Conservation (phyloP, 129 eudicot species). For the Sambucus nigra region DNA sequence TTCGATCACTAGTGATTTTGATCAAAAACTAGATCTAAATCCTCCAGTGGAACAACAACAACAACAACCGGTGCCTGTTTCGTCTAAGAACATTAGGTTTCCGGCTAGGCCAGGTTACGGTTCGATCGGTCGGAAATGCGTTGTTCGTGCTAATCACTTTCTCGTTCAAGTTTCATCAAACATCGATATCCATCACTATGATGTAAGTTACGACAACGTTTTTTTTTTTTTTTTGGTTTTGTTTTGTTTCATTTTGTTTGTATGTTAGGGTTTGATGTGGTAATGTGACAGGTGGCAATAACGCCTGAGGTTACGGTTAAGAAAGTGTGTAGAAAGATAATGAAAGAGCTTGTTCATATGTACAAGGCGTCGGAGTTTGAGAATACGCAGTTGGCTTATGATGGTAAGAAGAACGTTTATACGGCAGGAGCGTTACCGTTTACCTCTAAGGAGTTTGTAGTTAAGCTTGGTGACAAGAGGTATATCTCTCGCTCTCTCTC, state of each 20-base stretch:
- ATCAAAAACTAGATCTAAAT: too few species aligned
- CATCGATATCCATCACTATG: constrained; percentile 55
- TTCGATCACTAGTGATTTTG: too few species aligned
- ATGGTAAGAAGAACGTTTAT: constrained; percentile 66
- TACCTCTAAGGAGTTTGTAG: constrained; percentile 49
- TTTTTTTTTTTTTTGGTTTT: background rate
- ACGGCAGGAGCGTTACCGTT: constrained; percentile 67
- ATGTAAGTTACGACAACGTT: constrained; percentile 28
- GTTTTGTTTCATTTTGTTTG: background rate
- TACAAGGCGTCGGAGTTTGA: constrained; percentile 27
- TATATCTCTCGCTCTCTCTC: background rate
- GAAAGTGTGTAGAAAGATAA: constrained; percentile 36
- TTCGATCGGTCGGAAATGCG: constrained; percentile 7
- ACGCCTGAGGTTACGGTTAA: constrained; percentile 66
- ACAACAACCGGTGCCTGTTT: too few species aligned
- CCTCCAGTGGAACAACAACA: too few species aligned
- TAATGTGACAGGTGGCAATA: constrained; percentile 49
- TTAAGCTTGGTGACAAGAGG: constrained; percentile 28
- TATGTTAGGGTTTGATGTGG: background rate
- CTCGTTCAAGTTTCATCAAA: constrained; percentile 36
- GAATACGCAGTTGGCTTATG: constrained; percentile 38
- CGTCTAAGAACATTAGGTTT: too few species aligned
- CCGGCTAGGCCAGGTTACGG: too few species aligned
- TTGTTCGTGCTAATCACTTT: constrained; percentile 68
- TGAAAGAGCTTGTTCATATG: constrained; percentile 23